Percentiles rank a stretch among this genome's conserved stretches.
These are phyloP conservation scores for Fusarium austroafricanum DNA, from an alignment of 2,329 filamentous ascomycete genomes.

Conservation along the genomic window DNA sequence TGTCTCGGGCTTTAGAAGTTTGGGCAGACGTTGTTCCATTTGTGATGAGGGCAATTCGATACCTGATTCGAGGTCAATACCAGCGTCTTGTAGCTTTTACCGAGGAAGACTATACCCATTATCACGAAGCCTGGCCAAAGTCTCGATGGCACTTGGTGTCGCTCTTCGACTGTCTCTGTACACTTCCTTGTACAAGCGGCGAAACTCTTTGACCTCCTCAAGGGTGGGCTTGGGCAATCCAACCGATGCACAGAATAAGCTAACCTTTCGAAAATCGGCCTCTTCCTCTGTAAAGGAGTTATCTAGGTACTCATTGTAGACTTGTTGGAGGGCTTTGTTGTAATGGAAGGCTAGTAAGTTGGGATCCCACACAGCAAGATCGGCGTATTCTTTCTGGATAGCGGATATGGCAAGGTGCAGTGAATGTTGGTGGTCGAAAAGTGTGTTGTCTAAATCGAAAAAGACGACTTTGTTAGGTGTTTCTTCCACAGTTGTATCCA, in stretches of 20 bases:
- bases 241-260: background rate
- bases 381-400: background rate
- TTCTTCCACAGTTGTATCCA: background rate
- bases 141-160: no score
- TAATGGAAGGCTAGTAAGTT: conserved; percentile 1
- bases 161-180: background rate
- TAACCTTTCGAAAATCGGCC: background rate
- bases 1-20: conserved; percentile 1
- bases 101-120: no score
- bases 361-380: background rate
- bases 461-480: background rate
- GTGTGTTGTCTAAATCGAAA: conserved; percentile 24
- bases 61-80: no score
- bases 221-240: background rate
- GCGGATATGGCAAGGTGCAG: background rate
- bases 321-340: background rate
- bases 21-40: no score
- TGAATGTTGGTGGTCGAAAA: conserved; percentile 19
- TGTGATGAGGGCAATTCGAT: no score
- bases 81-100: no score
- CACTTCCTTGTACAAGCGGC: conserved; percentile 4
- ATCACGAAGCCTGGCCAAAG: no score
- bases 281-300: background rate
- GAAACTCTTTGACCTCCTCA: conserved; percentile 7
- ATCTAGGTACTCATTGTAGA: background rate